Conservation (phyloP, 2,329 filamentous ascomycete species). For the Diplocarpon rosae region DNA sequence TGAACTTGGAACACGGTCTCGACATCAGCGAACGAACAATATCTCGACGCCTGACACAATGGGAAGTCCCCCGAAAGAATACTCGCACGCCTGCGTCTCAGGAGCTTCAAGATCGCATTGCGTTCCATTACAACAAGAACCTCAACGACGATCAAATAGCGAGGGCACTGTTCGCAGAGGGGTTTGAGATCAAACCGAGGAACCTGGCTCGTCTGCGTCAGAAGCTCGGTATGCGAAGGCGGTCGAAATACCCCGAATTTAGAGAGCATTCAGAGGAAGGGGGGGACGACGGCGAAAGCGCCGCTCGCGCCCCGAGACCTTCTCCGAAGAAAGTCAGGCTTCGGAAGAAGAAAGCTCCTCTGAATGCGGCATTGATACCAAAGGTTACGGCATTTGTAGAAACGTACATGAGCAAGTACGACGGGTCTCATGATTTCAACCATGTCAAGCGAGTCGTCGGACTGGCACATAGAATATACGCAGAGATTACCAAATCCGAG, state of each 20-base stretch:
- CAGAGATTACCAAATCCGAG: constrained; percentile 18
- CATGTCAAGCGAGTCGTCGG: constrained; percentile 73
- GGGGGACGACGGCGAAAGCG: constrained; percentile 6
- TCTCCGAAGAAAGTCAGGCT: constrained; percentile 7
- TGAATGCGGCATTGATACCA: constrained; percentile 30
- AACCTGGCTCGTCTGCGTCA: constrained; percentile 22
- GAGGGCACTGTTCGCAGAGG: constrained; percentile 18
- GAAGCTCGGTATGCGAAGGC: constrained; percentile 23
- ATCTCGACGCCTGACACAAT: constrained; percentile 20
- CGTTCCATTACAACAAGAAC: constrained; percentile 24
- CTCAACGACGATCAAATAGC: constrained; percentile 24
- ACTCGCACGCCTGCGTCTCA: constrained; percentile 15
- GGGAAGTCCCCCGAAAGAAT: constrained; percentile 23
- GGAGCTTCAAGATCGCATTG: constrained; percentile 19
- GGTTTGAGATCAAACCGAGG: constrained; percentile 21
- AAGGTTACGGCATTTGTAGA: constrained; percentile 52
- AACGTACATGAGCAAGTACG: constrained; percentile 65
- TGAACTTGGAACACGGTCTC: constrained; percentile 22
- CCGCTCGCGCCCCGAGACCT: constrained; percentile 1
- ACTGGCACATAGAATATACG: constrained; percentile 42
- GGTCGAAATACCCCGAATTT: constrained; percentile 23
- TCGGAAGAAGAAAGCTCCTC: constrained; percentile 14
- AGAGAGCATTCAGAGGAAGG: constrained; percentile 21
- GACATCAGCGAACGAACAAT: constrained; percentile 24
- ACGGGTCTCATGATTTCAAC: constrained; percentile 78